Evolutionary conservation across 345 rosid genomes (phyloP).

Genomic region (Eucalyptus guilfoylei): DNA sequence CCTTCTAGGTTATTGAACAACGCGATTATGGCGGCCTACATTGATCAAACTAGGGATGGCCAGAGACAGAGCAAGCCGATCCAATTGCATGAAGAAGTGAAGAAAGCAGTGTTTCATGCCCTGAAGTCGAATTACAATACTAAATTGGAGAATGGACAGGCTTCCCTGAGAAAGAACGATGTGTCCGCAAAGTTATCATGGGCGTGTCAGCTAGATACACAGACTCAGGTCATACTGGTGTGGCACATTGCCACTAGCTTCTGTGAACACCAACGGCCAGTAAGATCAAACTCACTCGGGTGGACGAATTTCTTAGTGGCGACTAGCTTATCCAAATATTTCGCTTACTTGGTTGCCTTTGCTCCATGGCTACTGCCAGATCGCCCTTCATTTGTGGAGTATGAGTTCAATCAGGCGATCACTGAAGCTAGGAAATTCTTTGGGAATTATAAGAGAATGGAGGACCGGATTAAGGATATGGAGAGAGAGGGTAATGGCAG

Average conservation of each 20-base stretch:
- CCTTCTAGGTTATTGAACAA: too few relatives aligned
- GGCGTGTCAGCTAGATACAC: too few relatives aligned
- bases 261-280: background rate
- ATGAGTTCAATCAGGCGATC: background rate
- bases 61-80: background rate
- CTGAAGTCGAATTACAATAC: background rate
- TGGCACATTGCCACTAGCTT: too few relatives aligned
- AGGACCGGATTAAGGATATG: background rate
- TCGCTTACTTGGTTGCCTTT: background rate
- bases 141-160: background rate
- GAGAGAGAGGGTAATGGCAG: background rate
- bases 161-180: too few relatives aligned
- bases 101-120: background rate
- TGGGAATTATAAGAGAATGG: background rate
- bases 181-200: accelerated
- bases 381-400: background rate
- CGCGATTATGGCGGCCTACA: too few relatives aligned
- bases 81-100: background rate
- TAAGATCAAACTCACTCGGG: too few relatives aligned
- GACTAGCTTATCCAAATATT: background rate
- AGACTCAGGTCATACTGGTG: too few relatives aligned
- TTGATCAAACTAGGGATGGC: too few relatives aligned
- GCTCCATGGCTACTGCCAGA: background rate
- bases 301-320: background rate
- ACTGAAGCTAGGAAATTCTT: background rate